Percentiles rank a stretch among this genome's conserved stretches.
phyloP scores from a whole-genome alignment of 2,329 filamentous ascomycete species.

The Fusarium sp. region DNA sequence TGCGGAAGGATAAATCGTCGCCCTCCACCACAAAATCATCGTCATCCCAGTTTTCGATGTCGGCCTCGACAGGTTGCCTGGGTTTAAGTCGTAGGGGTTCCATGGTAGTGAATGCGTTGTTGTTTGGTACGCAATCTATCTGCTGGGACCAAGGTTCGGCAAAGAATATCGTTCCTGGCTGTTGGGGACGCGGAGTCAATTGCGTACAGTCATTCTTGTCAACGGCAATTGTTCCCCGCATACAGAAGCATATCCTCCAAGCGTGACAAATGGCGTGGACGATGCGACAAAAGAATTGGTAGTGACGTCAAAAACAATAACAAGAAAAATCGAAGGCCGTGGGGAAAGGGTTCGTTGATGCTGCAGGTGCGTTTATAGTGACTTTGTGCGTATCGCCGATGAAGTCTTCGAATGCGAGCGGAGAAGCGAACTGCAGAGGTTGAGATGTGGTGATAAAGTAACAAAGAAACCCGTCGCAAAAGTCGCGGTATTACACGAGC shows the following conservation, averaged over 20 bases:
- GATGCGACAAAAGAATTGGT: not conserved
- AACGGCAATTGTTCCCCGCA: conserved; percentile 41
- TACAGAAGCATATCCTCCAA: conserved; percentile 40
- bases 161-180: conserved; percentile 28
- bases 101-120: conserved; percentile 54
- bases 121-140: conserved; percentile 20
- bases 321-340: conserved; percentile 23
- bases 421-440: conserved; percentile 20
- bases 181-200: conserved; percentile 42
- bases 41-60: conserved; percentile 83
- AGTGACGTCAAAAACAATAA: conserved; percentile 3
- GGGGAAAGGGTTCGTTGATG: conserved; percentile 15
- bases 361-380: conserved; percentile 13
- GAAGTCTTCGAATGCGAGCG: conserved; percentile 24
- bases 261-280: conserved; percentile 22
- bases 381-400: conserved; percentile 16
- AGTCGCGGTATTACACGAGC: conserved; percentile 19
- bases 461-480: conserved; percentile 23
- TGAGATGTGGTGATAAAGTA: conserved; percentile 22
- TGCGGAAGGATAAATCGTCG: conserved; percentile 71
- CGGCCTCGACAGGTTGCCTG: conserved; percentile 65
- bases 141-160: conserved; percentile 21
- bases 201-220: conserved; percentile 46
- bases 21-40: conserved; percentile 78
- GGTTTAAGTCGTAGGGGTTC: conserved; percentile 65